These are phyloP conservation scores for Teratosphaeria pseudoeucalypti DNA, from an alignment of 2,329 filamentous ascomycete species.

Conservation along the genomic window DNA sequence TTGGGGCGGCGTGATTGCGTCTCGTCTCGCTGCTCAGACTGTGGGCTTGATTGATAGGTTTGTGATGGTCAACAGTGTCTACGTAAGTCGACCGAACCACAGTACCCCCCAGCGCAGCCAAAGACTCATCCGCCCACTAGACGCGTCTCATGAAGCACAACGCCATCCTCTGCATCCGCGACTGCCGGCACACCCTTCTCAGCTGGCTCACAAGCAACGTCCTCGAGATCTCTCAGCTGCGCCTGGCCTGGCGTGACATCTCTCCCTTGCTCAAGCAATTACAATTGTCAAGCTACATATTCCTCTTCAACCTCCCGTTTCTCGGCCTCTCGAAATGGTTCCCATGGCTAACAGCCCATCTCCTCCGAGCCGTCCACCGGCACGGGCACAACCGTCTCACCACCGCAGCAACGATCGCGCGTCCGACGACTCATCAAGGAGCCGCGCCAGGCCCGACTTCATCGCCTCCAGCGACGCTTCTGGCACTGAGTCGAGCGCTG, in stretches of 20 bases:
- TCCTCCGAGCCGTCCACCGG: slow-evolving; percentile 1
- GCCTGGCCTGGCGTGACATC: slow-evolving; percentile 7
- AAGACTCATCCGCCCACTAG: background rate
- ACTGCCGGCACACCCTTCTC: slow-evolving; percentile 11
- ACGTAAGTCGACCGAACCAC: slow-evolving; percentile 30
- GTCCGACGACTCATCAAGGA: background rate
- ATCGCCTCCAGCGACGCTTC: background rate
- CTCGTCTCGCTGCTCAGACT: slow-evolving; percentile 49
- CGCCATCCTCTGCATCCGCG: slow-evolving; percentile 1
- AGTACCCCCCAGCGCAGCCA: background rate
- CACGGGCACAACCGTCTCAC: background rate
- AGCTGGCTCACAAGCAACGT: background rate
- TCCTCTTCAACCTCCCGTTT: slow-evolving; percentile 42
- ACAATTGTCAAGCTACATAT: slow-evolving; percentile 26
- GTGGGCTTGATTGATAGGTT: slow-evolving; percentile 45
- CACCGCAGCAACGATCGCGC: background rate
- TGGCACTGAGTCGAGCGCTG: slow-evolving; percentile 32
- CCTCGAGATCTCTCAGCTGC: background rate
- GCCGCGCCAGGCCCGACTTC: background rate
- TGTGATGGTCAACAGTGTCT: slow-evolving; percentile 43
- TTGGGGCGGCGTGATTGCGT: slow-evolving; percentile 40
- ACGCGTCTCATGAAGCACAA: background rate
- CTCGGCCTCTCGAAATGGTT: slow-evolving; percentile 26
- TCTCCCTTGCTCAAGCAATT: background rate
- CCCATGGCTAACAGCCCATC: background rate